A percentile compares a stretch with the other conserved stretches of the same genome.
Conservation (phyloP, 148 eudicot genomes). For the Rhododendron kiyosumense region DNA sequence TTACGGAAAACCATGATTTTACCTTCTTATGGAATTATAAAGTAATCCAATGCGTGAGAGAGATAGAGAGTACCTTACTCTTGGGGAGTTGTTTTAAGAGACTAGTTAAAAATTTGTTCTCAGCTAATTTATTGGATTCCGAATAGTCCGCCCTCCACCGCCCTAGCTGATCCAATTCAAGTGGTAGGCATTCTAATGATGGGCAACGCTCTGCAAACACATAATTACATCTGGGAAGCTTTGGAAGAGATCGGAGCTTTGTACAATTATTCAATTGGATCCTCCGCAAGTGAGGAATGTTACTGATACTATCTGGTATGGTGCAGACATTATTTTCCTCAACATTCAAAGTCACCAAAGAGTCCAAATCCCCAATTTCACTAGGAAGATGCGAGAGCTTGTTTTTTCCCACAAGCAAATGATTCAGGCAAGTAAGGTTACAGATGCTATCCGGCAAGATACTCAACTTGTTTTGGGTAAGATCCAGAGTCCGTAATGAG, state of each 20-base stretch:
- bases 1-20: no score
- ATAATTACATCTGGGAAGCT: neutral
- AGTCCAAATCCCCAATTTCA: neutral
- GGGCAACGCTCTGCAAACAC: neutral
- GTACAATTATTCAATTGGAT: no score
- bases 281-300: no score
- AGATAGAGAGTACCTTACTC: neutral
- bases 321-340: neutral
- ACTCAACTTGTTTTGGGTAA: no score
- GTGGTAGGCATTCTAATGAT: neutral
- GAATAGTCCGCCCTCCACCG: neutral
- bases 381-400: neutral
- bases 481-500: no score
- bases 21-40: no score
- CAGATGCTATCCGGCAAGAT: no score
- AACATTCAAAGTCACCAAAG: no score
- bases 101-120: neutral
- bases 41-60: neutral
- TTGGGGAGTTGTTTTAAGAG: neutral
- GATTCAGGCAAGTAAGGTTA: no score
- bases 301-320: neutral
- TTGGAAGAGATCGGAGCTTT: neutral
- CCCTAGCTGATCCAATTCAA: neutral
- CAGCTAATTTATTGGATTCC: neutral
- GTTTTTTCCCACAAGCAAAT: neutral